Conservation (phyloP, 2,329 filamentous ascomycete species). For the Delphinella strobiligena region DNA sequence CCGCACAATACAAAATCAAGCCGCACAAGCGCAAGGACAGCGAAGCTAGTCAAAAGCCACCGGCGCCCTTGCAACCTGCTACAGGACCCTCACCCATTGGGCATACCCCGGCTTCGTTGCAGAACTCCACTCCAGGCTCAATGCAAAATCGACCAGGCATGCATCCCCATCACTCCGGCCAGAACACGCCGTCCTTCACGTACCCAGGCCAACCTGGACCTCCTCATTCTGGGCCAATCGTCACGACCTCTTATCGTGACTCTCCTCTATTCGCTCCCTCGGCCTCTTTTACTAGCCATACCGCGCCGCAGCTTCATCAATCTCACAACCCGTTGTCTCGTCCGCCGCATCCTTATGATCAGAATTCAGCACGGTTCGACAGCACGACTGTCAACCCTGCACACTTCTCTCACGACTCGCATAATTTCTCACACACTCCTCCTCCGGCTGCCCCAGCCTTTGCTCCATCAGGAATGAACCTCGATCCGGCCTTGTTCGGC, state of each 20-base stretch:
- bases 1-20: constrained; percentile 69
- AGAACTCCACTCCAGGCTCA: constrained; percentile 6
- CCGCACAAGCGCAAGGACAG: constrained; percentile 57
- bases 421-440: constrained; percentile 7
- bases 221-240: constrained; percentile 3
- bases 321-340: constrained; percentile 17
- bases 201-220: constrained; percentile 11
- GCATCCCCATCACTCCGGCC: constrained; percentile 11
- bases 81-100: constrained; percentile 16
- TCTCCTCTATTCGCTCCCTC: constrained; percentile 16
- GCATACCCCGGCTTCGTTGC: constrained; percentile 11
- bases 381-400: constrained; percentile 5
- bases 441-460: constrained; percentile 8
- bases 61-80: constrained; percentile 18
- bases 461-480: constrained; percentile 4
- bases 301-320: constrained; percentile 8
- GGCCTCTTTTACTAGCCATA: constrained; percentile 9
- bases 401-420: constrained; percentile 5
- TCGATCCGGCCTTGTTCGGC: constrained; percentile 11
- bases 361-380: constrained; percentile 11
- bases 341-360: constrained; percentile 11
- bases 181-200: constrained; percentile 14
- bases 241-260: constrained; percentile 15
- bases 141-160: constrained; percentile 10
- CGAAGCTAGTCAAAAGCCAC: constrained; percentile 12